Evolutionary conservation across 2,329 filamentous ascomycete genomes (phyloP), one percentile per base, ranked within the genome.

Genomic region (Apiospora aurea): DNA sequence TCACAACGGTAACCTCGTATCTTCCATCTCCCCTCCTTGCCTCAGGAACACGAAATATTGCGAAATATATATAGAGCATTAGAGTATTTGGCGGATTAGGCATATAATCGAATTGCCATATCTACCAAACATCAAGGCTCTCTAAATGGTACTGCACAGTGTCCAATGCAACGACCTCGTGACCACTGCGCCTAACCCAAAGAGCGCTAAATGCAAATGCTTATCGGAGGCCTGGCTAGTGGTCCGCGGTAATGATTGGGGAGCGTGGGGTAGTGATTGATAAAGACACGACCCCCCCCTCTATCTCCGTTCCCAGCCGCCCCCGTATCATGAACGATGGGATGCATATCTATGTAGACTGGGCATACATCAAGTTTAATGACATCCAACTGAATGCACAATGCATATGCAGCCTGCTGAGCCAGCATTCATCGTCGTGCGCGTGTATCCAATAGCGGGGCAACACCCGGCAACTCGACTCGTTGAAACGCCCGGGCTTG

Each of bases 221-320:
- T 64, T 64, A 64, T 64, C 53, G 53, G 26, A 13, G 26, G 21
- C 29, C 29, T 61, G 16, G 53, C 29, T 61, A 61, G 53, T 29
- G 53, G 3, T 5, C 44, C 44, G 44, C 44, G 44, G 44, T 46
- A 18, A 14, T 2, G 44, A 18, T 46, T 16, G 14, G 44, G 14
- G 53, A 64, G 53, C 53, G 53, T 64, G 53, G 53, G 53, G 53
- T 64, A 64, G 7, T 38, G 53, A 10, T 38, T 64, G 53, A 64
- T 64, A 64, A 64, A 41, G 53, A 41, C 53, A 64, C 53, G 29
- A n/a, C 53, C 53, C 53, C n/a, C n/a, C 53, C 16, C 7, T 8
- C 34, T 46, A 18, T 46, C 53, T 61, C 53, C 53, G 26, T 61
- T n/a, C 21, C 34, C 57, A 64, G 29, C 29, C 34, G 57, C 34